phyloP scores from a whole-genome alignment of 257 asterid genomes.

The Apocynum venetum region DNA sequence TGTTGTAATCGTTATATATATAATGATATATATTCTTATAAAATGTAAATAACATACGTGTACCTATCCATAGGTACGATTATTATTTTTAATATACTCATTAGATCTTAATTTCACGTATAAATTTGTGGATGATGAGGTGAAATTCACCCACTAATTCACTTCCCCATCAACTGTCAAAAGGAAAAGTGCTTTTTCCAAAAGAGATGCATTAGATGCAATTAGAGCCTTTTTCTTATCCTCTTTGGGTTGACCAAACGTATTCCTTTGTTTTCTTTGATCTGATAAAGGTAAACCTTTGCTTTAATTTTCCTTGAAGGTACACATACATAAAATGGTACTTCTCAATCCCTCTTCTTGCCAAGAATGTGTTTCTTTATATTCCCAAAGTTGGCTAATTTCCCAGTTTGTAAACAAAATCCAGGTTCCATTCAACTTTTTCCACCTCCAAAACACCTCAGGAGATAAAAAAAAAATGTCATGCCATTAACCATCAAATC shows the following conservation, averaged over 20 bases:
- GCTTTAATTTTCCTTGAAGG: slow-evolving; percentile 11
- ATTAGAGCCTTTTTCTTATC: background rate
- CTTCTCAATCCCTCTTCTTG: background rate
- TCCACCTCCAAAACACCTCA: background rate
- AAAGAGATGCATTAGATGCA: background rate
- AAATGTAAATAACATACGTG: no score
- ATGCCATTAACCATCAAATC: background rate
- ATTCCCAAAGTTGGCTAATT: background rate
- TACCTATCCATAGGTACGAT: no score
- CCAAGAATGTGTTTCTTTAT: background rate
- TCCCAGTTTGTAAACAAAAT: background rate
- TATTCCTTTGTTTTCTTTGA: background rate
- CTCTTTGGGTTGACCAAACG: background rate
- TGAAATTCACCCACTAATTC: background rate
- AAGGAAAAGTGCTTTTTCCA: background rate
- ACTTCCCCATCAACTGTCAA: background rate
- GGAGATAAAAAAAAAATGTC: background rate
- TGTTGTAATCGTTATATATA: background rate
- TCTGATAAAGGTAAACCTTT: slow-evolving; percentile 10
- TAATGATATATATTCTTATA: no score
- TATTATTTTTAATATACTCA: no score
- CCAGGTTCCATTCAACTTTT: slow-evolving; percentile 4
- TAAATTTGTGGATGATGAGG: background rate
- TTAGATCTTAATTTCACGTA: background rate
- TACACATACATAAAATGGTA: background rate